Evolutionary conservation across 257 asterid genomes (phyloP).

Genomic region (Scutellaria minor): DNA sequence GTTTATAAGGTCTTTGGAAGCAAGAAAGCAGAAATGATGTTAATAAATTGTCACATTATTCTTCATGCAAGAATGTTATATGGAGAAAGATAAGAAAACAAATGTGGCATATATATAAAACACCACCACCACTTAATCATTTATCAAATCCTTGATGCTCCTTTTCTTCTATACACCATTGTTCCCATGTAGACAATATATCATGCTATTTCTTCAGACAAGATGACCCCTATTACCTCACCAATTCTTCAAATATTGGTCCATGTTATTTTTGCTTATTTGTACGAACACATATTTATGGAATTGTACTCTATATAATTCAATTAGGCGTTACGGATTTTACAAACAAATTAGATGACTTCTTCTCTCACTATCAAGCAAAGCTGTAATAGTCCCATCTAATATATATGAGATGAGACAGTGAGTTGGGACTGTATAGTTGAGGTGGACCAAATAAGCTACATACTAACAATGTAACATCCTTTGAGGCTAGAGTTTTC

Average conservation of each 20-base stretch:
- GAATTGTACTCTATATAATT: not conserved
- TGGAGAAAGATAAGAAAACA: not conserved
- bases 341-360: no score
- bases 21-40: slow-evolving; percentile 21
- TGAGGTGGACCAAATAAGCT: slow-evolving; percentile 31
- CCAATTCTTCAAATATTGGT: slow-evolving; percentile 10
- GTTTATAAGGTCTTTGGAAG: slow-evolving; percentile 22
- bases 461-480: slow-evolving; percentile 16
- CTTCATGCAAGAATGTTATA: slow-evolving; percentile 20
- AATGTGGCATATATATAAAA: not conserved
- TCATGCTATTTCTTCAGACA: slow-evolving; percentile 44
- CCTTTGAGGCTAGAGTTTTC: slow-evolving; percentile 32
- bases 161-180: slow-evolving; percentile 33
- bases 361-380: slow-evolving; percentile 38
- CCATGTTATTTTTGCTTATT: slow-evolving; percentile 15
- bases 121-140: slow-evolving; percentile 33
- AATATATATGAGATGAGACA: slow-evolving; percentile 20
- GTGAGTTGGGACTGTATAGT: slow-evolving; percentile 12
- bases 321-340: no score
- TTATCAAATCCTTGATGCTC: slow-evolving; percentile 30
- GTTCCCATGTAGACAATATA: slow-evolving; percentile 39
- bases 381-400: slow-evolving; percentile 49
- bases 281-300: not conserved
- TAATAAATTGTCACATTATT: slow-evolving; percentile 21
- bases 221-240: slow-evolving; percentile 39